Base-by-base conservation (phyloP, 495 filamentous ascomycete genomes). In the Lepraria neglecta region DNA sequence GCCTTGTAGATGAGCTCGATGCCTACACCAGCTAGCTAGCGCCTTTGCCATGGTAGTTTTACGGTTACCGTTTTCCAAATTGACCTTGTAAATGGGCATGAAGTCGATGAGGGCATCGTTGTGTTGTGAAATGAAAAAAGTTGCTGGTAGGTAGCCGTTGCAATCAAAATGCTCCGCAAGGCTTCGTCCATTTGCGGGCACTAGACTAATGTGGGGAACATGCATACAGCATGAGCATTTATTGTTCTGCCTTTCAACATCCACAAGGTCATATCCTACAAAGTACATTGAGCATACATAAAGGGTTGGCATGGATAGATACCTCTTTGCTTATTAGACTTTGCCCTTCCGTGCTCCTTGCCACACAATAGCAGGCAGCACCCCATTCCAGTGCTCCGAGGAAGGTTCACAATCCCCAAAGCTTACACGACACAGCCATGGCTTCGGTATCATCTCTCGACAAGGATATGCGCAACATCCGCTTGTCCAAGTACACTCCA, bases 391-490 rank as follows among this genome's bases (percentile, higher is more conserved):
- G 21, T 4, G 5, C n/a, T 9, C 59, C 38, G 24, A 51, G 28
- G 4, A 9, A 24, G 17, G 17, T 24, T 27, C 40, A 21, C 4
- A 40, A 17, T 4, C 19, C 50, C 2, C 57, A 19, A 42, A 19
- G 19, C 28, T 45, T 6, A 15, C 19, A 21, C 12, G 3, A 21
- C 14, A 14, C 19, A 19, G 72, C 57, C 64, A 97, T 97, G 94
- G 92, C 95, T 64, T 97, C 95, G 43, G 95, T 97, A 10, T 81
- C 90, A 50, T 96, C 91, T 60, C 76, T 99, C 40, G 95, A 99
- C 70, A 91, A 91, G 72, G 95, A 99, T 79, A 80, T 99, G 84
- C 88, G 88, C 77, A 92, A 86, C 71, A 71, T 96, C 77, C 92
- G 95, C 72, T 76, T 96, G 69, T 88, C 89, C 44, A 91, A 92